Conservation (phyloP, 306 rosid species). For the Lupinus albus region DNA sequence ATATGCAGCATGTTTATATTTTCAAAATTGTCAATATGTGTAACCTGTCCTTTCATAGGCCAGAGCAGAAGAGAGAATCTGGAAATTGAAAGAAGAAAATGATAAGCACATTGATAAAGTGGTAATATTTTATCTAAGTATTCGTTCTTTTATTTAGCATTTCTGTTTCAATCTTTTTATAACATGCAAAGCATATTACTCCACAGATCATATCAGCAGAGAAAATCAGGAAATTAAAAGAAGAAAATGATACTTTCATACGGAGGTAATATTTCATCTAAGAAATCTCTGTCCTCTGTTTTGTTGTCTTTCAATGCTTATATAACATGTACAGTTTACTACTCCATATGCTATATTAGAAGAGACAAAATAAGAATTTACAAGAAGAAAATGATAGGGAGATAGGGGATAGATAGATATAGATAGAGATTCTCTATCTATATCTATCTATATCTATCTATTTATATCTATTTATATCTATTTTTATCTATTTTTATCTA, state of each 20-base stretch:
- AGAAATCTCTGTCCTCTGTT: constrained; percentile 33
- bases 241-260: constrained; percentile 51
- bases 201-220: constrained; percentile 55
- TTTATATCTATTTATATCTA: too few relatives aligned
- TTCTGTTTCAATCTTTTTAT: neutral
- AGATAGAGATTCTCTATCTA: too few relatives aligned
- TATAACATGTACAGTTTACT: constrained; percentile 8
- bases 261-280: constrained; percentile 47
- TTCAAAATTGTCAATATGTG: neutral
- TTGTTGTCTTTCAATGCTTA: constrained; percentile 23
- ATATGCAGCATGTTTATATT: constrained; percentile 18
- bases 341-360: constrained; percentile 40
- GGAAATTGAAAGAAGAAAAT: constrained; percentile 50
- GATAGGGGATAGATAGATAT: too few relatives aligned
- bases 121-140: constrained; percentile 44
- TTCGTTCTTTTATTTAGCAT: constrained; percentile 20
- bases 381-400: constrained; percentile 49
- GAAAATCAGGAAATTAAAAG: constrained; percentile 46
- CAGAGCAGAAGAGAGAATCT: constrained; percentile 40
- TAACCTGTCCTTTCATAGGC: constrained; percentile 24
- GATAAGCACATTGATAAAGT: constrained; percentile 43
- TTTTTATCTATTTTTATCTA: too few relatives aligned
- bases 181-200: constrained; percentile 18
- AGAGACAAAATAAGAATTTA: constrained; percentile 47
- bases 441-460: too few relatives aligned